Percentiles rank a stretch among this genome's conserved stretches.
phyloP scores from a whole-genome alignment of 2,329 filamentous ascomycete species.

The Clarireedia monteithiana region DNA sequence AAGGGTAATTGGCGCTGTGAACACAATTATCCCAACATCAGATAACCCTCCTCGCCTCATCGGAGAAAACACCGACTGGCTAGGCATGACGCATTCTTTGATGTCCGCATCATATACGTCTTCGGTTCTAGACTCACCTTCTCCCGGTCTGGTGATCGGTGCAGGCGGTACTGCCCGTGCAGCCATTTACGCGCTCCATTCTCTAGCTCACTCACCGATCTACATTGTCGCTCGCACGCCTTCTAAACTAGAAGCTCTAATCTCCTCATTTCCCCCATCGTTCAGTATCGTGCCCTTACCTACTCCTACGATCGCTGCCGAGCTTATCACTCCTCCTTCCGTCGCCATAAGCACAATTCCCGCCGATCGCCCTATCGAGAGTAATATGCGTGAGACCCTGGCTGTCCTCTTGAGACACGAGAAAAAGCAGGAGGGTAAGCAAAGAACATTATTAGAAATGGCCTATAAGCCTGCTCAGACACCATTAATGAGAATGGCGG shows the following conservation, averaged over 20 bases:
- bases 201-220: conserved; percentile 76
- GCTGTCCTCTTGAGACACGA: conserved; percentile 40
- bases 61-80: conserved; percentile 94
- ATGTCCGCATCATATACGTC: conserved; percentile 21
- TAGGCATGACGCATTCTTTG: conserved; percentile 79
- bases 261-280: conserved; percentile 61
- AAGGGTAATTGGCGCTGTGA: conserved; percentile 80
- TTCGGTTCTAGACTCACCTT: conserved; percentile 24
- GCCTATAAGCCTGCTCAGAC: conserved; percentile 87
- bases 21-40: conserved; percentile 70
- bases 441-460: conserved; percentile 78
- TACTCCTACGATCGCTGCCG: conserved; percentile 40
- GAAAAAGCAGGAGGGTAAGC: conserved; percentile 25
- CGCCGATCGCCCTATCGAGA: conserved; percentile 75
- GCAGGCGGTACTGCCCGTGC: conserved; percentile 88
- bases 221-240: conserved; percentile 77
- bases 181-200: conserved; percentile 79
- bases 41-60: conserved; percentile 44
- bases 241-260: conserved; percentile 59
- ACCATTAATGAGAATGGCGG: conserved; percentile 74
- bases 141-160: conserved; percentile 74
- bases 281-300: conserved; percentile 65
- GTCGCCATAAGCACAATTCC: conserved; percentile 89
- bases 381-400: conserved; percentile 58
- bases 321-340: conserved; percentile 46